Base-by-base conservation (phyloP, 2,329 filamentous ascomycete species). In the Fusarium keratoplasticum region DNA sequence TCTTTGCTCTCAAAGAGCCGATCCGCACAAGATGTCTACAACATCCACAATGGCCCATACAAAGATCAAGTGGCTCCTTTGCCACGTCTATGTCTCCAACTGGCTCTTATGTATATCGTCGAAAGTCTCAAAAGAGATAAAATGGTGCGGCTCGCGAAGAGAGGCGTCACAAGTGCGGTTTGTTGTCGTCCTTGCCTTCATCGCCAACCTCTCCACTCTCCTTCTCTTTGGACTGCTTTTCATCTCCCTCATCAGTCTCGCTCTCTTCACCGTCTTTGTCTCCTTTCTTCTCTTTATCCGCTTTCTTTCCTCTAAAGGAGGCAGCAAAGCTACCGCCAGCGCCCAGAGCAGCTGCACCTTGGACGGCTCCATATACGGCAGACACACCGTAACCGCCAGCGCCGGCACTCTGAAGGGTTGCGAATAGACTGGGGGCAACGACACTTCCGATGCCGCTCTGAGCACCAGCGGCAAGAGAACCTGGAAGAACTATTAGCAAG, bases 361-460 rank as follows among this genome's bases (percentile, higher is more conserved):
- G 76, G 16, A 77, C 61, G 0, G 59, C 71, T 3, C 70, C 70
- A 1, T 77, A 36, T 1, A 81, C 76, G 4, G 55, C 67, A 0
- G 75, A 72, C 4, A 75, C 64, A 1, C 79, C 79, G 13, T 73
- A 78, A 1, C 82, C 82, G 0, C 77, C 80, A 4, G 71, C 72
- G 0, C 64, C 82, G 0, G 80, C 82, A 47, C 81, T 83, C 71
- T 82, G 79, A 0, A 83, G 71, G 3, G 62, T 76, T 2, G 82
- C 78, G 25, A 83, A 83, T 1, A 73, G 0, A 7, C 77, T 71
- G 0, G 67, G 61, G 0, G 74, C 75, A 0, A 20, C 72, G 5
- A 82, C 78, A 25, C 72, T 81, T 1, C 81, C 82, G 1, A 82
- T 78, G 1, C 42, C 35, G 11, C 73, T 73, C n/a, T 83, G 82